Conservation (phyloP, 768 basidiomycete genomes). For the Paxillus rubicundulus region DNA sequence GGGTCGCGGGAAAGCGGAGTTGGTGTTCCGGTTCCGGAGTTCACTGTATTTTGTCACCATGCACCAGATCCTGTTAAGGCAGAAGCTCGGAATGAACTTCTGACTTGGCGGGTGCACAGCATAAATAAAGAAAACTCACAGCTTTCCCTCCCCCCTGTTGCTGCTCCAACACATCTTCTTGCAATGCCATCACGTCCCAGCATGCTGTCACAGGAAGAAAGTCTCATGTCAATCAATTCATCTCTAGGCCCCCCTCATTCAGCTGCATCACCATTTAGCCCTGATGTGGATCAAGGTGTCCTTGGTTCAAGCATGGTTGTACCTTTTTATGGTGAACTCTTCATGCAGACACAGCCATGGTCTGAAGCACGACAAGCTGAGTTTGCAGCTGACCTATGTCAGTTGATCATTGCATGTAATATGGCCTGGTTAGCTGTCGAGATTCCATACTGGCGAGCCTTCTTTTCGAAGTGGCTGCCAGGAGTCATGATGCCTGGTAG, state of each 20-base stretch:
- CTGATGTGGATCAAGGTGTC: too few relatives aligned
- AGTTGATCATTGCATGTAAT: not conserved
- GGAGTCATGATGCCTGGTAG: not conserved
- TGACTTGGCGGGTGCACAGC: not conserved
- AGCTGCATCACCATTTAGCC: not conserved
- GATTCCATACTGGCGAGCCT: not conserved
- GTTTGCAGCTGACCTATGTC: not conserved
- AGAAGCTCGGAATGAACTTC: not conserved
- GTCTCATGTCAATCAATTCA: not conserved
- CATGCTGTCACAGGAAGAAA: not conserved
- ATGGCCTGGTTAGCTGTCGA: not conserved
- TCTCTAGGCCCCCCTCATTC: not conserved
- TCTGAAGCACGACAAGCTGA: not conserved
- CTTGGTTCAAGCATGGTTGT: not conserved
- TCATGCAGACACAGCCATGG: not conserved
- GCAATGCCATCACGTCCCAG: not conserved
- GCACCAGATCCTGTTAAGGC: not conserved
- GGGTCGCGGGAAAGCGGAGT: too few relatives aligned
- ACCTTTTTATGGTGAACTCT: slow-evolving; percentile 1
- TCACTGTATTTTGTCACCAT: too few relatives aligned
- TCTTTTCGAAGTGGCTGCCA: not conserved
- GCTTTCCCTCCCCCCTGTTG: not conserved
- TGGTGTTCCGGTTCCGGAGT: too few relatives aligned
- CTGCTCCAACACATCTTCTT: not conserved
- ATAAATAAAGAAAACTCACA: not conserved